Base-by-base conservation (phyloP, 306 rosid genomes). In the Acmispon strigosus region DNA sequence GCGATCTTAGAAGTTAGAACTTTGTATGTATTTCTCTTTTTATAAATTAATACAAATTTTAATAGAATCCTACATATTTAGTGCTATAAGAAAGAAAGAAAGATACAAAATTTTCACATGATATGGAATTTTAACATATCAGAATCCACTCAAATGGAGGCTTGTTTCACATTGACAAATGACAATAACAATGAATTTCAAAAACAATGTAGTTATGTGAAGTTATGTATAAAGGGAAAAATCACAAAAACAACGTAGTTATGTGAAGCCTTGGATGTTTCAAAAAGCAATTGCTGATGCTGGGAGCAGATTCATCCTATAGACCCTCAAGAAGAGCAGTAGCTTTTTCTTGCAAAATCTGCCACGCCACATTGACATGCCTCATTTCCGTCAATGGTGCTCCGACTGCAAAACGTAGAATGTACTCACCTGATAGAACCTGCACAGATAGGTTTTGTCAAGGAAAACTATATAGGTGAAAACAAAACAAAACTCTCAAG, bases 361-460 rank as follows among this genome's bases (percentile, higher is more conserved):
- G 78, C 97, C 98, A 94, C 2, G 97, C 94, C n/a, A 72, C 78
- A 55, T 13, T 22, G 62, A 94, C 85, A 70, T 91, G 99, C 65
- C 84, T 84, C 84, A 70, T 81, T 84, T 90, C 96, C 9, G 97
- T 94, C 89, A 94, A 76, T 45, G 98, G 98, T 57, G 97, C 96
- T 80, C 98, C 98, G n/a, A 94, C 83, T 1, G 91, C 96, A 19
- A 90, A 58, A 22, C 97, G 92, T 29, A 94, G 84, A 62, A 86
- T 37, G 84, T 79, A 89, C 20, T 80, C 82, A n/a, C 91, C 97
- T 11, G 95, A 87, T 43, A 91, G 76, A 27, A 86, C 95, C 99
- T 94, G 91, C 86, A 69, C 63, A 66, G n/a, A 6, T 32, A 62
- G 74, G n/a, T 44, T 55, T 34, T n/a, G 67, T 20, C 69, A 72